These are phyloP conservation scores for Stenogyne calaminthoides DNA, from an alignment of 305 asterid species.

Conservation along the genomic window DNA sequence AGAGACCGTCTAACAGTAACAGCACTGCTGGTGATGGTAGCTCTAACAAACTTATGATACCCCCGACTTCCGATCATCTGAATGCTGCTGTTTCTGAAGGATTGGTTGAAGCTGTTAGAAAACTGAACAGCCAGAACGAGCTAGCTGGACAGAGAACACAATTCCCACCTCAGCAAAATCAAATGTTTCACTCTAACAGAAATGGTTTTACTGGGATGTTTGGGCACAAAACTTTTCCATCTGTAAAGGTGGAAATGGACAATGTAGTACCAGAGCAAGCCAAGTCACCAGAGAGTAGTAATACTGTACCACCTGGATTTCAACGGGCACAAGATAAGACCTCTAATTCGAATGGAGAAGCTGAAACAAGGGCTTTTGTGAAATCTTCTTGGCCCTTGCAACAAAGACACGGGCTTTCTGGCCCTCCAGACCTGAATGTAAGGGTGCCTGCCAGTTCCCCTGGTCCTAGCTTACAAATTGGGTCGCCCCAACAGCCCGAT, in stretches of 20 bases:
- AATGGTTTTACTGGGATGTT: conserved; percentile 61
- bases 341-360: conserved; percentile 29
- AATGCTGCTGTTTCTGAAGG: conserved; percentile 45
- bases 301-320: conserved; percentile 26
- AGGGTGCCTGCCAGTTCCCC: conserved; percentile 74
- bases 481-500: conserved; percentile 87
- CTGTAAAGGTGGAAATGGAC: conserved; percentile 42
- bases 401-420: conserved; percentile 42
- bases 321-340: conserved; percentile 25
- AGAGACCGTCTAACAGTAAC: conserved; percentile 40
- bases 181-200: conserved; percentile 41
- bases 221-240: conserved; percentile 39
- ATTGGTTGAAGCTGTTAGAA: conserved; percentile 57
- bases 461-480: conserved; percentile 66
- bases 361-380: conserved; percentile 37
- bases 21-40: conserved; percentile 37
- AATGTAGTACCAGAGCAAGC: conserved; percentile 32
- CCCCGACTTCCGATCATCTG: conserved; percentile 42
- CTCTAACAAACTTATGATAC: conserved; percentile 42
- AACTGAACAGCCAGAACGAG: conserved; percentile 59
- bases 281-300: conserved; percentile 36
- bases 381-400: conserved; percentile 39
- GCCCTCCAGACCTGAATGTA: conserved; percentile 77
- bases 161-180: conserved; percentile 48
- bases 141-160: conserved; percentile 29